Conservation (phyloP, 495 filamentous ascomycete species). For the Penicillium cinerascens region DNA sequence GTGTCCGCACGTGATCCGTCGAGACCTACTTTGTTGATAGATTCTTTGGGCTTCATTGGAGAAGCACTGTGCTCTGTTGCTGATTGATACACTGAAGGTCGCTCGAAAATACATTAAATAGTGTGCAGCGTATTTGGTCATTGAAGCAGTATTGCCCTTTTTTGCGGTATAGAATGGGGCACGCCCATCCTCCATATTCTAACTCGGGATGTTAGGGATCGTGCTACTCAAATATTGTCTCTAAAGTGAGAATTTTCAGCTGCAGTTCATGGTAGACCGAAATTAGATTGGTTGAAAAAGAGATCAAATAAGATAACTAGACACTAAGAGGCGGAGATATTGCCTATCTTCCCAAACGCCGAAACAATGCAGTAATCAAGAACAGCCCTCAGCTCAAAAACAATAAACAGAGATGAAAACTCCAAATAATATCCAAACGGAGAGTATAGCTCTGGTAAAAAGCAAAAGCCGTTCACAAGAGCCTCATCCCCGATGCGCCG, state of each 20-base stretch:
- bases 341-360: conserved; percentile 21
- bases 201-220: no score
- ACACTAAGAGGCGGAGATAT: conserved; percentile 3
- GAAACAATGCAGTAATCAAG: conserved; percentile 24
- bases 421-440: conserved; percentile 13
- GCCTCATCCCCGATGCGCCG: conserved; percentile 4
- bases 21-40: background rate
- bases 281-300: conserved; percentile 2
- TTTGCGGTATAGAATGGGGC: no score
- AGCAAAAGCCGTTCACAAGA: background rate
- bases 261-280: background rate
- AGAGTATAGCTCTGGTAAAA: background rate
- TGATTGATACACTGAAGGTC: no score
- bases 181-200: no score
- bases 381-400: conserved; percentile 24
- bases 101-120: no score
- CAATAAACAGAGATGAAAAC: conserved; percentile 9
- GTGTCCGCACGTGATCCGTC: background rate
- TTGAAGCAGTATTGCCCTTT: background rate
- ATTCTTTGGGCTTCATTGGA: no score
- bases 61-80: no score
- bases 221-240: no score
- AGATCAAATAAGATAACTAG: conserved; percentile 2
- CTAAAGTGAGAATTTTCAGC: no score
- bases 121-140: no score